Conservation (phyloP, 208 protist genomes). For the Crithidia acanthocephali region DNA sequence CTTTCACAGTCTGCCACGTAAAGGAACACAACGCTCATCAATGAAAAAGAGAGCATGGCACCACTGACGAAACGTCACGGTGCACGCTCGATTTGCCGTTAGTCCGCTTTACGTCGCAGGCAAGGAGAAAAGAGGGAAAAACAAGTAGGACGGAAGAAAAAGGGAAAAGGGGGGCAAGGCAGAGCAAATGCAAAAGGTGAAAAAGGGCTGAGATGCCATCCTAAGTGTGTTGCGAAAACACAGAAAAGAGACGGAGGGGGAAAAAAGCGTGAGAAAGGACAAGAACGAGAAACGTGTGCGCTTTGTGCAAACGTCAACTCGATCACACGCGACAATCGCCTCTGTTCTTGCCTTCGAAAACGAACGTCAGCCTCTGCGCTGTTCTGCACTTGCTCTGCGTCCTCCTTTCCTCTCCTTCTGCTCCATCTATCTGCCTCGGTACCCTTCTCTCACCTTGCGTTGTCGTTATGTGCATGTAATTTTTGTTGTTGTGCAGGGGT, state of each 20-base stretch:
- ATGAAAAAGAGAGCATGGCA: background rate
- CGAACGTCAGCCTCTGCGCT: too few species aligned
- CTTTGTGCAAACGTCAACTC: background rate
- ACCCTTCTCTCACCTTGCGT: background rate
- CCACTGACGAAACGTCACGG: background rate
- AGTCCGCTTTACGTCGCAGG: background rate
- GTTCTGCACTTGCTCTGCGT: too few species aligned
- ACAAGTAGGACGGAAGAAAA: background rate
- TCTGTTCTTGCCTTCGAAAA: background rate
- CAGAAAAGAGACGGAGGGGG: too few species aligned
- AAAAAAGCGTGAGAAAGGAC: background rate
- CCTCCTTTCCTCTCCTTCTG: too few species aligned
- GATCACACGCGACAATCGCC: background rate
- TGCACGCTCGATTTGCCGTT: background rate
- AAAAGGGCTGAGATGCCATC: too few species aligned
- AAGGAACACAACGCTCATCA: background rate
- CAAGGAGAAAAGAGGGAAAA: background rate
- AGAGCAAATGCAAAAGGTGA: too few species aligned
- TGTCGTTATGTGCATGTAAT: constrained; percentile 5
- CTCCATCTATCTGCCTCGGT: too few species aligned
- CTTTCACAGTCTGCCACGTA: background rate
- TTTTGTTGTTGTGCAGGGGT: background rate
- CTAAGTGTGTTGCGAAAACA: too few species aligned
- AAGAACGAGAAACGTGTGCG: background rate
- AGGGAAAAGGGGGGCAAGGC: background rate